phyloP scores from a whole-genome alignment of 768 basidiomycete species.

The Podaxis sp. region DNA sequence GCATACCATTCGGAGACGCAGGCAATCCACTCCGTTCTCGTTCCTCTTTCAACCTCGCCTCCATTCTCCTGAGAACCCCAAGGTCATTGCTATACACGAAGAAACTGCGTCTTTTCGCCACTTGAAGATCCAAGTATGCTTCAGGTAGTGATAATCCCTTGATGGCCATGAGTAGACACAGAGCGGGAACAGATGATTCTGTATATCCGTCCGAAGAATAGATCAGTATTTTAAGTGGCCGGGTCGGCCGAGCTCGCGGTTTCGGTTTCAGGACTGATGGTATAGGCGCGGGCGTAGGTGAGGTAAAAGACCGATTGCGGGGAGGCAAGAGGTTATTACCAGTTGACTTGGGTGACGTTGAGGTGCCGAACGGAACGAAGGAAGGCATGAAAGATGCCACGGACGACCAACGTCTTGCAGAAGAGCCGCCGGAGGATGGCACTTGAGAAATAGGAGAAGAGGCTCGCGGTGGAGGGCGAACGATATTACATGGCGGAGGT shows the following conservation, averaged over 20 bases:
- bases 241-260: constrained; percentile 35
- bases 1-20: constrained; percentile 14
- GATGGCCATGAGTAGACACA: constrained; percentile 82
- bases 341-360: constrained; percentile 19
- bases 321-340: constrained; percentile 22
- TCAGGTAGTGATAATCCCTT: constrained; percentile 69
- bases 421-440: constrained; percentile 6
- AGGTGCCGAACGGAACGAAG: constrained; percentile 26
- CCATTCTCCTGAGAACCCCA: constrained; percentile 65
- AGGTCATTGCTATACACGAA: constrained; percentile 89
- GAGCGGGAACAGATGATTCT: constrained; percentile 83
- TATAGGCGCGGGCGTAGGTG: constrained; percentile 22
- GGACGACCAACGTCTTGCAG: constrained; percentile 38
- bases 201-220: constrained; percentile 91
- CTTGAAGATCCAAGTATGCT: constrained; percentile 90
- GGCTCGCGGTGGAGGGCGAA: constrained; percentile 1
- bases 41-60: constrained; percentile 43
- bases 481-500: not conserved
- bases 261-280: constrained; percentile 16
- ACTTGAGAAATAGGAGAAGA: constrained; percentile 9
- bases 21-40: constrained; percentile 22
- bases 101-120: constrained; percentile 74
- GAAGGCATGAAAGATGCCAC: constrained; percentile 36
- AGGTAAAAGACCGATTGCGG: constrained; percentile 30
- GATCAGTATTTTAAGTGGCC: constrained; percentile 70